Evolutionary conservation across 805 yeast species (phyloP), one percentile per base, ranked within the genome.

Genomic region (Candida endomychidarum): DNA sequence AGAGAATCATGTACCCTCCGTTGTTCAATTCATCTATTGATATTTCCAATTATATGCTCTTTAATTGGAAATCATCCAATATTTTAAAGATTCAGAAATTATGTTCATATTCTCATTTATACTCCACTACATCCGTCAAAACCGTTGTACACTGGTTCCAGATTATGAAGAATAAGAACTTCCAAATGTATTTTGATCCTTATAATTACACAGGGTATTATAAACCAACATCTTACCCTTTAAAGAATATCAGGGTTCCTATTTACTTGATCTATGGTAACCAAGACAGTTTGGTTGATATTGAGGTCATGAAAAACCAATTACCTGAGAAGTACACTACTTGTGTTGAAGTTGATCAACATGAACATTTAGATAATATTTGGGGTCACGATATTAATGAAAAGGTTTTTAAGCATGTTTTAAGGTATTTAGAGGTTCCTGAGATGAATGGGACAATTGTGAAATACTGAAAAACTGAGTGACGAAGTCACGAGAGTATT

Each of bases 81-180:
- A 91, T 93, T 48, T 65, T 79, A 23, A 69, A 74, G 43, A 63
- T 78, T 28, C 96, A 90, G 60, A 91, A 90, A 56, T 64, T 80
- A 34, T 74, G 86, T n/a, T 76, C 86, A 11, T 91, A 87, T 60
- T 79, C 87, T 12, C 97, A 93, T 58, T 68, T 91, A 40, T 91
- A 90, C 63, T 86, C 96, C 2, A 84, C 95, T 16, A 88, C 98
- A 0, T 80, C 90, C 2, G 98, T 90, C 18, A 91, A 90, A 60
- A 78, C 86, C 8, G 89, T 88, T 32, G 97, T 89, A n/a, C 96
- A 88, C 61, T 88, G 96, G 96, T 87, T 88, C 54, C 96, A 88
- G 62, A 90, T 91, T 38, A 86, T 91, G 46, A 72, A 83, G 38
- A 72, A 84, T 5, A 78, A 77, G 33, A 74, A 77, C 34, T 90